These are phyloP conservation scores for Psilocybe cubensis DNA, from an alignment of 768 basidiomycete species.

Conservation along the genomic window DNA sequence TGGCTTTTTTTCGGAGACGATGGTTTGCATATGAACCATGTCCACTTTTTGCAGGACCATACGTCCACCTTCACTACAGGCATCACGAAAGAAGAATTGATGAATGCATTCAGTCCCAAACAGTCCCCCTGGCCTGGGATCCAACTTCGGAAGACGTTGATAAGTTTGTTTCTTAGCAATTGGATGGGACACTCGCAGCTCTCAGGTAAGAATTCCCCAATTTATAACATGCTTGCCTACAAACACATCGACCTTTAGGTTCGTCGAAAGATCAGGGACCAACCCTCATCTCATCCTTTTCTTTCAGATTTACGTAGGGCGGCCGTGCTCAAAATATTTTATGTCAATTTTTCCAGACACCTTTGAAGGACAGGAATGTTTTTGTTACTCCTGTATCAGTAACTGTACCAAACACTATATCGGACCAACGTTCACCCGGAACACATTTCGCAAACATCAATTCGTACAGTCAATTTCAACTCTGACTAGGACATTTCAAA, in stretches of 20 bases:
- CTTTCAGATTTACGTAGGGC: neutral
- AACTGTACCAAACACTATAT: neutral
- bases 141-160: slow-evolving; percentile 13
- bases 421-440: no score
- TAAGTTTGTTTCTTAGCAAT: slow-evolving; percentile 12
- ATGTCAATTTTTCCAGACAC: neutral
- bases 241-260: neutral
- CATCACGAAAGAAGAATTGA: slow-evolving; percentile 15
- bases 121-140: slow-evolving; percentile 8
- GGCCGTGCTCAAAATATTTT: neutral
- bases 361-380: neutral
- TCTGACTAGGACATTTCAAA: no score
- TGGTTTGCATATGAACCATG: slow-evolving; percentile 14
- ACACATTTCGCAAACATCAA: no score
- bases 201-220: slow-evolving; percentile 9
- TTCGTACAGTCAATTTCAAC: no score
- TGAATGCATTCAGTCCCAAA: slow-evolving; percentile 3
- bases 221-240: neutral
- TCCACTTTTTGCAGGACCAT: slow-evolving; percentile 16
- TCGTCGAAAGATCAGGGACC: neutral
- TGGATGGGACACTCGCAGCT: slow-evolving; percentile 26
- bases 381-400: neutral
- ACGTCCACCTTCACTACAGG: slow-evolving; percentile 13
- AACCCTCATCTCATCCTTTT: neutral
- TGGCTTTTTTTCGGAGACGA: slow-evolving; percentile 6